Conservation (phyloP, 2,329 filamentous ascomycete genomes). For the Didymellaceae sp. region DNA sequence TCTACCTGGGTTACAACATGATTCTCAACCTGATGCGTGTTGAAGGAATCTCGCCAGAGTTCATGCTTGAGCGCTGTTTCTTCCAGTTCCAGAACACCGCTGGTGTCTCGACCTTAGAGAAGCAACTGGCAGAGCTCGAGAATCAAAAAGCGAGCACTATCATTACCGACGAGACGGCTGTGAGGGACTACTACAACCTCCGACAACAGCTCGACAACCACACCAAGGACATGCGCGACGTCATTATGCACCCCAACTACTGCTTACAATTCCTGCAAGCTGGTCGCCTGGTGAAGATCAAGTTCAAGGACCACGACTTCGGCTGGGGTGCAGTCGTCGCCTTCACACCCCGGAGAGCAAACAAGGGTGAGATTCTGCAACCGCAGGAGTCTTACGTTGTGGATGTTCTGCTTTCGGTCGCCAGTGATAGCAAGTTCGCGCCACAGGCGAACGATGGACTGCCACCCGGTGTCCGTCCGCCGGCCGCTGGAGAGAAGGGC, state of each 20-base stretch:
- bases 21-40: conserved; percentile 94
- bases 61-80: conserved; percentile 98
- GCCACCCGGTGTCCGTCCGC: conserved; percentile 66
- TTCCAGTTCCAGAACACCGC: conserved; percentile 97
- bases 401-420: conserved; percentile 76
- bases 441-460: conserved; percentile 71
- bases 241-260: conserved; percentile 91
- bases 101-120: conserved; percentile 82
- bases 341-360: conserved; percentile 68
- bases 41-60: conserved; percentile 98
- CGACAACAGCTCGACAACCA: conserved; percentile 83
- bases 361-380: conserved; percentile 70
- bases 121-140: conserved; percentile 80
- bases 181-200: conserved; percentile 94
- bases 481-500: conserved; percentile 66
- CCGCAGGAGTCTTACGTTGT: conserved; percentile 82
- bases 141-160: conserved; percentile 73
- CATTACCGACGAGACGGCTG: conserved; percentile 84
- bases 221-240: conserved; percentile 85
- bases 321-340: conserved; percentile 93
- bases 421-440: conserved; percentile 59
- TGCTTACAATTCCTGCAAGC: conserved; percentile 83
- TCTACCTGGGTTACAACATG: conserved; percentile 99
- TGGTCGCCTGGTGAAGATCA: conserved; percentile 87
- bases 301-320: conserved; percentile 80